Conservation (phyloP, 2,329 filamentous ascomycete species). For the Passalora sequoiae region DNA sequence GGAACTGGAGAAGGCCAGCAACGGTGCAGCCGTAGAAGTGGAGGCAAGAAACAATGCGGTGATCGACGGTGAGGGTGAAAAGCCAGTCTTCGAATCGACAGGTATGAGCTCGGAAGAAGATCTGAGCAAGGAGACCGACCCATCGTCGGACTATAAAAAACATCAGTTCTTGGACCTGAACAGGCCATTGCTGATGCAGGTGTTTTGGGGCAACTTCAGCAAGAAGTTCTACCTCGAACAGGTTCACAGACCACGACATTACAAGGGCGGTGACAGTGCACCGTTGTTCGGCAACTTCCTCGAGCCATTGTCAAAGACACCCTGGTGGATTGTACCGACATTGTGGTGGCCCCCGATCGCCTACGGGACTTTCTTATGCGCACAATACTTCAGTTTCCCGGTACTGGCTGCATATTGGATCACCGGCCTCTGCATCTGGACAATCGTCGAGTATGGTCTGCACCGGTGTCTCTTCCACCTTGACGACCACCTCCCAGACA, state of each 20-base stretch:
- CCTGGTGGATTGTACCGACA: slow-evolving; percentile 84
- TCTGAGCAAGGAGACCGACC: slow-evolving; percentile 78
- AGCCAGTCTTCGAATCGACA: slow-evolving; percentile 56
- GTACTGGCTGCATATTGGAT: slow-evolving; percentile 57
- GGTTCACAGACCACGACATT: slow-evolving; percentile 91
- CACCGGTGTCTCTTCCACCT: slow-evolving; percentile 93
- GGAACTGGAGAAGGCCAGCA: slow-evolving; percentile 47
- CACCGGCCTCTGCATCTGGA: slow-evolving; percentile 75
- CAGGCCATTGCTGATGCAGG: slow-evolving; percentile 76
- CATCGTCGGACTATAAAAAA: slow-evolving; percentile 68
- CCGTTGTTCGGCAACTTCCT: slow-evolving; percentile 96
- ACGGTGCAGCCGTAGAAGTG: slow-evolving; percentile 39
- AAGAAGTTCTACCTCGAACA: slow-evolving; percentile 98
- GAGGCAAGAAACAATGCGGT: slow-evolving; percentile 37
- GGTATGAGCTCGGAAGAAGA: slow-evolving; percentile 89
- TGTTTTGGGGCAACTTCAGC: slow-evolving; percentile 80
- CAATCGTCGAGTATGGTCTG: slow-evolving; percentile 78
- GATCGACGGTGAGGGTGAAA: slow-evolving; percentile 22
- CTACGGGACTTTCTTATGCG: slow-evolving; percentile 66
- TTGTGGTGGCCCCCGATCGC: slow-evolving; percentile 77
- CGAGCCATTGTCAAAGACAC: slow-evolving; percentile 92
- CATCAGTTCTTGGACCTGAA: slow-evolving; percentile 92
- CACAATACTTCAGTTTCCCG: slow-evolving; percentile 52
- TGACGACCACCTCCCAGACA: slow-evolving; percentile 88
- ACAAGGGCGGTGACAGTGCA: slow-evolving; percentile 86